Evolutionary conservation across 148 eudicot genomes (phyloP), one percentile per base, ranked within the genome.

Genomic region (Rhododendron williamsianum): DNA sequence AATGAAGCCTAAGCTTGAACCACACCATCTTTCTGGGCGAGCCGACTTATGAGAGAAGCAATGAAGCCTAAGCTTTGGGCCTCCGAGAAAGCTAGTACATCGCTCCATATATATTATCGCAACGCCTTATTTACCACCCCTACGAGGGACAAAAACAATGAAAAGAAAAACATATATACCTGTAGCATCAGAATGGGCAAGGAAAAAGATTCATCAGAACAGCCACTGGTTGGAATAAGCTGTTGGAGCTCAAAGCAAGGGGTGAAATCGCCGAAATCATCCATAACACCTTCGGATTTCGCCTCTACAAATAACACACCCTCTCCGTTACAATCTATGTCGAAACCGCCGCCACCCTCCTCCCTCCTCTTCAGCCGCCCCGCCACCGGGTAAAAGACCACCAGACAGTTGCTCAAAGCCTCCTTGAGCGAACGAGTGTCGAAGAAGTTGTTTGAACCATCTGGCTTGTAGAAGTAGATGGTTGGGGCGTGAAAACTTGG

Each of bases 221-320:
- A 72, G 56, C 81, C 87, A 38, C 73, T 71, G 0, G 54, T 36
- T 12, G 87, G 87, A 21, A 82, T 38, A 21, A 86, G 87, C 8
- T 38, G 41, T 4, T 41, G 71, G 84, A 80, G 69, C 45, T 86
- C 84, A 4, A n/a, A 13, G 6, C 67, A 67, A 21, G 87, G 87
- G 9, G 65, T 38, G 45, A 85, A 80, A 48, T 80, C 83, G 1
- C 87, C 83, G 19, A 85, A 67, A 25, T 80, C 83, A 46, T 85
- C 87, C 2, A 85, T 25, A 4, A 7, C 6, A 10, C 38, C 46
- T 46, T 85, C 87, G 0, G 54, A 81, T 69, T 67, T 51, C 0
- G 87, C 83, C 60, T 80, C 83, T 25, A 85, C 87, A 48, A 85
- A 85, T 48, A 85, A 49, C 12, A 49, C 87, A 3, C 87, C 87